Percentiles rank a stretch among this genome's conserved stretches.
phyloP scores from a whole-genome alignment of 331 rosid genomes.

The Pyracantha coccinea region DNA sequence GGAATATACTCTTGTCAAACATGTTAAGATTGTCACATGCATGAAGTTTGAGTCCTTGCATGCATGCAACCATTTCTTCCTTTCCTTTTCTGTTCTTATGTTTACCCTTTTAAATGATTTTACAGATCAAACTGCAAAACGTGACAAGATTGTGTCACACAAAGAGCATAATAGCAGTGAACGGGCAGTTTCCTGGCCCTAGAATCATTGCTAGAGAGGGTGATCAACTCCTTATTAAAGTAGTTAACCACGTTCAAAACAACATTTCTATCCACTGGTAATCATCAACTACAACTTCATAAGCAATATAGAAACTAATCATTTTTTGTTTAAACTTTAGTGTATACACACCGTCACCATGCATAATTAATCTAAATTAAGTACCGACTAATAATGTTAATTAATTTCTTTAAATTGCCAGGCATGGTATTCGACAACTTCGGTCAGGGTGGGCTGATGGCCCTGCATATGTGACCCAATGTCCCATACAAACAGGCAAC shows the following conservation, averaged over 20 bases:
- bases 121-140: conserved; percentile 39
- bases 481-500: conserved; percentile 49
- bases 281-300: neutral
- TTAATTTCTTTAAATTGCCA: neutral
- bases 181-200: conserved; percentile 70
- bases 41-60: too few species aligned
- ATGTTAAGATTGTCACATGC: neutral
- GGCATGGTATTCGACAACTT: conserved; percentile 65
- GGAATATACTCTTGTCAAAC: neutral
- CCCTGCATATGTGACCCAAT: conserved; percentile 55
- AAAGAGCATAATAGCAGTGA: conserved; percentile 55
- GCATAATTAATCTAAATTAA: too few species aligned
- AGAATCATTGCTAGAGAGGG: conserved; percentile 58
- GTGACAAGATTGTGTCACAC: conserved; percentile 53
- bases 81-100: neutral
- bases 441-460: conserved; percentile 59
- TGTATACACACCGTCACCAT: neutral
- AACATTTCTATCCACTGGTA: conserved; percentile 66
- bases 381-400: too few species aligned
- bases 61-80: too few species aligned
- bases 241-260: conserved; percentile 43
- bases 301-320: neutral
- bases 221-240: conserved; percentile 48
- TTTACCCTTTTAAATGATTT: neutral
- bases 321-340: neutral